Base-by-base conservation (phyloP, 169 alveolate genomes). In the Plasmodium ovale region DNA sequence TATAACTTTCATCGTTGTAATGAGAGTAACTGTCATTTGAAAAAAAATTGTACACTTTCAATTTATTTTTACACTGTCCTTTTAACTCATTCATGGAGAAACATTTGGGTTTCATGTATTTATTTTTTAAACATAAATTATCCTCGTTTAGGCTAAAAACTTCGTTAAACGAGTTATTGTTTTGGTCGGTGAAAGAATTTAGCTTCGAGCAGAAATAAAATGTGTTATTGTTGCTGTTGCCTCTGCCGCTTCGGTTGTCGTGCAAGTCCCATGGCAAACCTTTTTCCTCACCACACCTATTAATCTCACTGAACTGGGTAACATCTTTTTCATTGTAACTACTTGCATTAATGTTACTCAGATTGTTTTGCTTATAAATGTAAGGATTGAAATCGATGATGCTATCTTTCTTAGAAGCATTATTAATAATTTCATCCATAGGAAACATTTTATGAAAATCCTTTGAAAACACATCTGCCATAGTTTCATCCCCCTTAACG, bases 1-100 rank as follows among this genome's bases (percentile, higher is more conserved):
- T 21, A 68, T 68, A 21, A 23, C 56, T n/a, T 60, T 72, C 59
- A 44, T 77, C 88, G 3, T 64, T 47, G 47, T 47, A 33, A 21
- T 9, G 2, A 14, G 39, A 27, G 21, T 29, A 1, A 62, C 37
- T 59, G 10, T 60, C 79, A 65, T 62, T 65, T 7, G 72, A 37
- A 44, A 72, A 29, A 12, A 37, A 14, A 29, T 72, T 72, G 19
- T 35, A 35, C 25, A 19, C 65, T 49, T 49, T 29, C 29, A 56
- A 37, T 72, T 37, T 59, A 16, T 35, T 72, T 37, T 72, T 56
- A 69, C 64, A 69, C 9, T 47, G 60, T 5, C 49, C 47, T 44
- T 27, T 42, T 69, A 69, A 25, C 49, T 39, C 65, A 21, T 25
- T 44, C 67, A 69, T 47, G 27, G 65, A 69, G 49, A 23, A 23